These are phyloP conservation scores for Nymphaea thermarum DNA, from an alignment of 164 flowering plant genomes.

Conservation along the genomic window DNA sequence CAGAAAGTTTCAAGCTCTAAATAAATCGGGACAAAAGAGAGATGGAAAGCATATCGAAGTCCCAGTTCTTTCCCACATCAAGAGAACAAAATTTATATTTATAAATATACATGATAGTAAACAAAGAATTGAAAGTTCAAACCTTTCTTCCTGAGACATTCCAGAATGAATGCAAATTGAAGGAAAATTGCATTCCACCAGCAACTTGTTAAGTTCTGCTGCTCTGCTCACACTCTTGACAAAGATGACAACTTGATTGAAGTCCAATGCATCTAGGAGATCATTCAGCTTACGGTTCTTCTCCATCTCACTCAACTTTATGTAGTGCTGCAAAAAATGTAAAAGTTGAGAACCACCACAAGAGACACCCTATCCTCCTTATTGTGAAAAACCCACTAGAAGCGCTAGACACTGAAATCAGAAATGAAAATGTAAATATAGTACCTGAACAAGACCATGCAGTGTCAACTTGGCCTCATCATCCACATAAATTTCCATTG, in stretches of 20 bases:
- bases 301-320: constrained; percentile 81
- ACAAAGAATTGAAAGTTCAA: not conserved
- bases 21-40: too few species aligned
- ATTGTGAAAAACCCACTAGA: too few species aligned
- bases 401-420: too few species aligned
- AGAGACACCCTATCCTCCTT: too few species aligned
- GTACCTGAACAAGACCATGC: constrained; percentile 98
- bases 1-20: too few species aligned
- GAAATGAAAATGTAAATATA: not conserved
- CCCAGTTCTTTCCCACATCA: too few species aligned
- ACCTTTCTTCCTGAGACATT: constrained; percentile 98
- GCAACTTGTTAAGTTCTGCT: constrained; percentile 88
- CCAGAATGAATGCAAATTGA: constrained; percentile 98
- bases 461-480: constrained; percentile 98
- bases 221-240: constrained; percentile 95
- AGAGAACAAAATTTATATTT: too few species aligned
- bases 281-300: constrained; percentile 96
- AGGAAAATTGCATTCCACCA: constrained; percentile 95
- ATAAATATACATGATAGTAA: too few species aligned
- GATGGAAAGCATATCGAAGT: too few species aligned
- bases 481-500: constrained; percentile 99
- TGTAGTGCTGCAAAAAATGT: constrained; percentile 63
- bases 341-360: too few species aligned
- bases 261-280: constrained; percentile 96
- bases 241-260: constrained; percentile 96